Evolutionary conservation across 495 filamentous ascomycete genomes (phyloP).

Genomic region (Neurospora discreta): DNA sequence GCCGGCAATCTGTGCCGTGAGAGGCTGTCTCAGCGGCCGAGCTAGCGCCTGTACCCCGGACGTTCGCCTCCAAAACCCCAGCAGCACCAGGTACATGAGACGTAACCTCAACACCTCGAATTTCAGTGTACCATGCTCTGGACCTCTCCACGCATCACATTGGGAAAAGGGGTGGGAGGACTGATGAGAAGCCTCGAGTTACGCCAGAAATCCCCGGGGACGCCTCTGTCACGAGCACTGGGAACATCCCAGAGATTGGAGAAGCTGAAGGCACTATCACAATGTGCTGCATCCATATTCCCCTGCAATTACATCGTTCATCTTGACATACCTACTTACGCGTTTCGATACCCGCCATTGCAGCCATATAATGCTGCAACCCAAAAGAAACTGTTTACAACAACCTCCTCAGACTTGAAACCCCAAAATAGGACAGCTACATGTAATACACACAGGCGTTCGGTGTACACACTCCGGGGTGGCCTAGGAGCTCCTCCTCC

Average conservation of each 20-base stretch:
- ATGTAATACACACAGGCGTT: background rate
- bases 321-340: background rate
- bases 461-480: background rate
- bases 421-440: background rate
- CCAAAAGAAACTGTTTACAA: background rate
- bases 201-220: background rate
- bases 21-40: conserved; percentile 8
- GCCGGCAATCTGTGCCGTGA: conserved; percentile 12
- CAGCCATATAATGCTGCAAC: background rate
- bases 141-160: background rate
- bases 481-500: background rate
- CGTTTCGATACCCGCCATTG: background rate
- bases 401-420: background rate
- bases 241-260: background rate
- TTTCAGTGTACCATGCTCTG: background rate
- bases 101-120: background rate
- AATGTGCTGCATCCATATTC: background rate
- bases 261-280: background rate
- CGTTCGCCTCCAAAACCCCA: conserved; percentile 25
- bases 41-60: conserved; percentile 13
- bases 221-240: background rate
- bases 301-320: background rate
- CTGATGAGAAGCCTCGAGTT: background rate
- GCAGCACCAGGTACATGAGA: conserved; percentile 4
- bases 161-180: background rate